Percentiles rank a stretch among this genome's conserved stretches.
Evolutionary conservation across 768 basidiomycete genomes (phyloP).

Genomic region (Lepiota brunneoincarnata): DNA sequence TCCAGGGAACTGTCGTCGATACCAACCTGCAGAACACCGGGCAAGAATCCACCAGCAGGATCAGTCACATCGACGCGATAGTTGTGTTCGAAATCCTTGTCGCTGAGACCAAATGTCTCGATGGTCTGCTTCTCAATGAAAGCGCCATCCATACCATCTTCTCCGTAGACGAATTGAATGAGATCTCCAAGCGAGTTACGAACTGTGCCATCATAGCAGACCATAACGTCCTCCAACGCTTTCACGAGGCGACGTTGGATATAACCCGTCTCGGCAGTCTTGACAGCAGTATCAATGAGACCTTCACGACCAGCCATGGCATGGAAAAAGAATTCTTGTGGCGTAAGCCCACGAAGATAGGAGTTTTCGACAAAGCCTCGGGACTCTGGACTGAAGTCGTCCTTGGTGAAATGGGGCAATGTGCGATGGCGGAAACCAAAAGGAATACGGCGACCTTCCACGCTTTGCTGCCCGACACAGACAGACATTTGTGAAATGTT

Average conservation of each 20-base stretch:
- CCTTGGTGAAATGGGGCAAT: slow-evolving; percentile 96
- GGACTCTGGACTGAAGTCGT: slow-evolving; percentile 97
- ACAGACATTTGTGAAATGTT: slow-evolving; percentile 99
- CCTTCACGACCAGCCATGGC: slow-evolving; percentile 99
- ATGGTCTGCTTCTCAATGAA: slow-evolving; percentile 96
- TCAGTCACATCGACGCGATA: slow-evolving; percentile 96
- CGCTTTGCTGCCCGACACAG: slow-evolving; percentile 97
- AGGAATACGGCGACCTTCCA: slow-evolving; percentile 97
- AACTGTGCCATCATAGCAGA: slow-evolving; percentile 97
- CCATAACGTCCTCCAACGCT: slow-evolving; percentile 95
- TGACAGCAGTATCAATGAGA: slow-evolving; percentile 98
- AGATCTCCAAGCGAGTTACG: slow-evolving; percentile 96
- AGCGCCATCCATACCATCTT: slow-evolving; percentile 98
- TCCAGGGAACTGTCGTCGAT: slow-evolving; percentile 82
- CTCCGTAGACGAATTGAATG: slow-evolving; percentile 95
- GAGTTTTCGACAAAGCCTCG: slow-evolving; percentile 99
- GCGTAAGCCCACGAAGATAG: slow-evolving; percentile 92
- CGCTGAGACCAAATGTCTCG: slow-evolving; percentile 80
- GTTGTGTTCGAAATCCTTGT: slow-evolving; percentile 83
- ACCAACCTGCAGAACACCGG: slow-evolving; percentile 81
- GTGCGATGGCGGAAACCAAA: slow-evolving; percentile 98
- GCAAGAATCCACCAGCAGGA: slow-evolving; percentile 73
- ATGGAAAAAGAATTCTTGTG: slow-evolving; percentile 99
- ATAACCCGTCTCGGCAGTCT: slow-evolving; percentile 99
- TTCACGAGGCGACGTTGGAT: slow-evolving; percentile 98